Conservation (phyloP, 176 grass and related monocot species). For the Poa annua region DNA sequence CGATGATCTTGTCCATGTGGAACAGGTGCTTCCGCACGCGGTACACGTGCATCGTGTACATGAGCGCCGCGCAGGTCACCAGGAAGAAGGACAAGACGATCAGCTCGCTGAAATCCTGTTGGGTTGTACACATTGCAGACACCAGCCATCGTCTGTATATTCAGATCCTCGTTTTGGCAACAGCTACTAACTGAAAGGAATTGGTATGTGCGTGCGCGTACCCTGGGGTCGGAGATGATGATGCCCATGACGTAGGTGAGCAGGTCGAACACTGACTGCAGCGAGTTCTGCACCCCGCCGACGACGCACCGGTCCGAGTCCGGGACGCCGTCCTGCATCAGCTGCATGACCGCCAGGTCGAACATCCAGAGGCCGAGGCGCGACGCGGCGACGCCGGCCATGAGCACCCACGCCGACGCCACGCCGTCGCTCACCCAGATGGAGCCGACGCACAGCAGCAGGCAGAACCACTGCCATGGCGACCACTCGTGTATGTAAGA, state of each 20-base stretch:
- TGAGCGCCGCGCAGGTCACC: constrained; percentile 63
- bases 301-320: constrained; percentile 82
- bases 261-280: constrained; percentile 89
- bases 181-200: neutral
- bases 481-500: neutral
- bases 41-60: constrained; percentile 79
- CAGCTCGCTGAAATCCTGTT: constrained; percentile 83
- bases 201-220: neutral
- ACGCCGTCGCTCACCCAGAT: constrained; percentile 52
- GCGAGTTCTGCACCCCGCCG: constrained; percentile 85
- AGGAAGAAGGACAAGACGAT: constrained; percentile 81
- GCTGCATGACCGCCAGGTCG: constrained; percentile 83
- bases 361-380: constrained; percentile 97
- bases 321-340: constrained; percentile 79
- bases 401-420: constrained; percentile 82
- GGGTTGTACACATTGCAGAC: neutral
- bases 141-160: neutral
- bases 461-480: constrained; percentile 72
- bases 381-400: constrained; percentile 79
- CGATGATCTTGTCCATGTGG: constrained; percentile 77
- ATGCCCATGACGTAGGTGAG: constrained; percentile 92
- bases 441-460: constrained; percentile 72
- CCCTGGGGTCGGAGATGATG: constrained; percentile 89
- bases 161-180: neutral
- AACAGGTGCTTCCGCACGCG: constrained; percentile 83